Base-by-base conservation (phyloP, 2,329 filamentous ascomycete genomes). In the Teratosphaeria viscida region DNA sequence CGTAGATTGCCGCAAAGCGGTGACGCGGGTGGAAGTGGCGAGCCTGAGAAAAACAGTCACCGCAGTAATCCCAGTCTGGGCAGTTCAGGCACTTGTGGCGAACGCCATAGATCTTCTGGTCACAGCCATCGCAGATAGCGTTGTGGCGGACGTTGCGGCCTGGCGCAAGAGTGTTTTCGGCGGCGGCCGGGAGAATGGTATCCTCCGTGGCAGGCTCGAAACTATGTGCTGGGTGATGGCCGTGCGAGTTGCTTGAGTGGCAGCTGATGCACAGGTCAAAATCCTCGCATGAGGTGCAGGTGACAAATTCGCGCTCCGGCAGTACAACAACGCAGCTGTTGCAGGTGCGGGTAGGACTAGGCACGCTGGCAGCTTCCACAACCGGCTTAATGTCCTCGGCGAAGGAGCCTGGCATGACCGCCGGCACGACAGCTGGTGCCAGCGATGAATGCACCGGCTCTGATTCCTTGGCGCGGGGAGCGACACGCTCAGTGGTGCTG, bases 1-100 rank as follows among this genome's bases (percentile, higher is more conserved):
- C 88, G 69, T 94, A 96, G 65, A 99, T 82, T 52, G 90, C 85
- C 12, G 89, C 89, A 71, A 99, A 97, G 65, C 92, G 88, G 74
- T 99, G 94, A 59, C 82, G 81, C 19, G 89, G 85, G 73, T 99
- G 95, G 56, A 82, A 84, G 67, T 84, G 81, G 61, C 76, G 74
- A 53, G 89, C 87, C 65, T 81, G 83, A 67, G 80, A 76, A 60
- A 90, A 75, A 75, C 95, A 99, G 8, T 83, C 79, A 27, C 82
- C 81, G 79, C 94, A 99, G 77, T 89, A 97, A 71, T 99, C 94
- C 88, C 90, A 99, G 74, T 99, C 94, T 52, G 95, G 94, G 79
- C 94, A 99, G 72, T 90, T 87, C 64, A 97, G 81, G 74, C 94
- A 99, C 81, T 99, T 99, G 83, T 97, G 88, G 67, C 94, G 92